Base-by-base conservation (phyloP, 495 filamentous ascomycete species). In the Penicillium cinerascens region DNA sequence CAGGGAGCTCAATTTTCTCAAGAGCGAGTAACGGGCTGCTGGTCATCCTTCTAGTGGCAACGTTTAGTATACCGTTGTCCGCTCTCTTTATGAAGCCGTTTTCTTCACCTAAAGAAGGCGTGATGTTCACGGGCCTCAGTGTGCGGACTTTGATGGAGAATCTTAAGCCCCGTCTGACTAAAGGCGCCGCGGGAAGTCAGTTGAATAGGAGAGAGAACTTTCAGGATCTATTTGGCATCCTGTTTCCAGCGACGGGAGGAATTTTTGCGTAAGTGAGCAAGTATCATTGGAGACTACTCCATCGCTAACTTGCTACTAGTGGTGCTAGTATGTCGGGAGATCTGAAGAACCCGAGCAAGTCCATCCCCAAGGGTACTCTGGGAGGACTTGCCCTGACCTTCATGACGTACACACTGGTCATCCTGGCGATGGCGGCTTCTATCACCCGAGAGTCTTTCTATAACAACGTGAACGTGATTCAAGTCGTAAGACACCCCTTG, bases 241-340 rank as follows among this genome's bases (percentile, higher is more conserved):
- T 95, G 10, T 95, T 92, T 56, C 90, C 90, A 41, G 89, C 90
- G 0, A 93, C 90, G n/a, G 79, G 80, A n/a, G 82, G 82, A 10
- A 85, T 85, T 15, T 85, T 85, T 61, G 82, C 82, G 78, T 82
- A 69, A 67, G 80, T 76, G 3, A 20, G 16, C 23, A 40, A 10
- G 6, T 20, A 9, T 21, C 11, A 13, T 18, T 29, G 27, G 3
- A 2, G 2, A 40, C 2, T 15, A 27, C 16, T 42, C 25, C n/a
- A 22, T 63, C 9, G 49, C 67, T 72, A 35, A 71, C 46, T 18
- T 23, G 55, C 20, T 35, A 44, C 42, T 25, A 81, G 78, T 27
- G 89, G 89, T n/a, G 89, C 89, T 3, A 91, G 87, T 54, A 95
- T 95, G 90, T 93, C 89, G 9, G 90, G 90, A 2, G 89, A 95